Base-by-base conservation (phyloP, 2,329 filamentous ascomycete species). In the Rhytidhysteron rufulum region DNA sequence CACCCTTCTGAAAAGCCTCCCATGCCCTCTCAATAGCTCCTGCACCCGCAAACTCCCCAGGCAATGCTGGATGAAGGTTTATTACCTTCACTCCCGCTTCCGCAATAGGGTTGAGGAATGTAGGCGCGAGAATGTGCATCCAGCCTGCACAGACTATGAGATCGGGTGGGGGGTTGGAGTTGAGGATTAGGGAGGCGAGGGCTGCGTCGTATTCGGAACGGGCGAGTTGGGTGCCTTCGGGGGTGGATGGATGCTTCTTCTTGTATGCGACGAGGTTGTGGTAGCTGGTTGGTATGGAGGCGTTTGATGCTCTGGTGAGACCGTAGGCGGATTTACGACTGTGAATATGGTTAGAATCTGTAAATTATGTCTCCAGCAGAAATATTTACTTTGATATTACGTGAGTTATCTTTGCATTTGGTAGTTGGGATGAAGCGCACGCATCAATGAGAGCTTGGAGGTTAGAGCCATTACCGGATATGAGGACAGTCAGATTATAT, bases 211-310 rank as follows among this genome's bases (percentile, higher is more conserved):
- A 94, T 39, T 73, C 73, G 34, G 75, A 69, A 18, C 88, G 78
- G 1, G 80, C 83, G 43, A 67, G 60, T 5, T 72, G 59, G 5
- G 71, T 68, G 13, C 67, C 69, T 53, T 60, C 82, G 44, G 66
- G 45, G 10, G 47, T 49, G 2, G 50, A 36, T 1, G 58, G 47
- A 53, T 88, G 78, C 47, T 74, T 77, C 57, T 86, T 86, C 43
- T 88, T 88, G 68, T 88, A 83, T 25, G 78, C 76, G 41, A 90
- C 74, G 30, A 93, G 78, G 65, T 91, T 91, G 74, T 91, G 88
- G 70, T 91, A 91, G 40, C 79, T 78, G 40, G 80, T 86, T 0
- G 86, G 82, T 42, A 94, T 90, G 25, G 52, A 54, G 39, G 79
- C 80, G 32, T 71, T 66, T 37, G 68, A 53, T 7, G 83, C 83